phyloP scores from a whole-genome alignment of 2,329 filamentous ascomycete species.

The Aspergillus fischeri region DNA sequence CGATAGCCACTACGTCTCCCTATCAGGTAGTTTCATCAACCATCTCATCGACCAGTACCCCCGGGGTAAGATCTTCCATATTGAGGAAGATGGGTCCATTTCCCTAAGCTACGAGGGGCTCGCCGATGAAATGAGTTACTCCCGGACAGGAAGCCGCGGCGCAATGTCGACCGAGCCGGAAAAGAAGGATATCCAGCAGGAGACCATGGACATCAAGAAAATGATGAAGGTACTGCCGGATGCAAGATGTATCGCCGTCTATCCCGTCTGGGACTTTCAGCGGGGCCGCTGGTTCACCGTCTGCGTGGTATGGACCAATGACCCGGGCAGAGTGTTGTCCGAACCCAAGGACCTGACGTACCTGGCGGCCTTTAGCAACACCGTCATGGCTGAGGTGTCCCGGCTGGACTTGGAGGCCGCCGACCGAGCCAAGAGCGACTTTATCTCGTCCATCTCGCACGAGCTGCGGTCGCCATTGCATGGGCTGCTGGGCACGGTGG shows the following conservation, averaged over 20 bases:
- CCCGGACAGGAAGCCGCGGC: conserved; percentile 1
- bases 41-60: conserved; percentile 19
- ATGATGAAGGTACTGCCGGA: conserved; percentile 9
- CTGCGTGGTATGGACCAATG: conserved; percentile 19
- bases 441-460: conserved; percentile 28
- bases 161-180: conserved; percentile 1
- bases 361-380: conserved; percentile 22
- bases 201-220: conserved; percentile 12
- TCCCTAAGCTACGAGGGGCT: conserved; percentile 18
- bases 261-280: conserved; percentile 27
- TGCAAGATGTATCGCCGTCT: conserved; percentile 21
- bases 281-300: conserved; percentile 23
- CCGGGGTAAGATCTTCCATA: conserved; percentile 19
- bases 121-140: conserved; percentile 9
- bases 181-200: conserved; percentile 9
- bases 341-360: conserved; percentile 19
- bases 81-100: conserved; percentile 18
- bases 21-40: conserved; percentile 13
- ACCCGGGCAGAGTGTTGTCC: conserved; percentile 14
- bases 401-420: conserved; percentile 19
- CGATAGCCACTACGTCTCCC: conserved; percentile 10
- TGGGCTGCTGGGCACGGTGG: conserved; percentile 24
- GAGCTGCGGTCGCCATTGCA: conserved; percentile 31
- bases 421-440: conserved; percentile 26
- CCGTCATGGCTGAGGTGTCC: conserved; percentile 24